Percentiles rank a stretch among this genome's conserved stretches.
These are phyloP conservation scores for Tetrapisispora fleetii DNA, from an alignment of 805 yeast species.

Conservation along the genomic window DNA sequence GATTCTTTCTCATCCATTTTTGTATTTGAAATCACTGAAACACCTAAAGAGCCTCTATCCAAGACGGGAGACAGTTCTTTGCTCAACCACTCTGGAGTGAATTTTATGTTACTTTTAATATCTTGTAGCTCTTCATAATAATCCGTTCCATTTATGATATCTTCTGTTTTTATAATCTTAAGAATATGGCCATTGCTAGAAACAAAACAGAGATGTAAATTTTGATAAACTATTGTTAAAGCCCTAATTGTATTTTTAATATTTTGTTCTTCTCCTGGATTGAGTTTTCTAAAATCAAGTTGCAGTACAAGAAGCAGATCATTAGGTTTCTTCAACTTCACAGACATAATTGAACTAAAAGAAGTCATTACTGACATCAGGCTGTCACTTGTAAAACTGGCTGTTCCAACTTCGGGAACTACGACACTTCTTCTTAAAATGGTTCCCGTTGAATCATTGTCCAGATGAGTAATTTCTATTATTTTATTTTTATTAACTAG, in stretches of 20 bases:
- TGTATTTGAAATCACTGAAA: slow-evolving; percentile 20
- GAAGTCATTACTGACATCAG: slow-evolving; percentile 18
- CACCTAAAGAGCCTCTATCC: slow-evolving; percentile 9
- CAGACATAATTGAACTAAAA: slow-evolving; percentile 22
- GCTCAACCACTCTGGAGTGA: slow-evolving; percentile 14
- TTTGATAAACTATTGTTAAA: slow-evolving; percentile 10
- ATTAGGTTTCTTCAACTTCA: slow-evolving; percentile 21
- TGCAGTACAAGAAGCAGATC: slow-evolving; percentile 23
- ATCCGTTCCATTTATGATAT: not conserved
- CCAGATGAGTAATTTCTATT: slow-evolving; percentile 11
- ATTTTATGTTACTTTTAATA: slow-evolving; percentile 1
- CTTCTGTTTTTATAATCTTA: slow-evolving; percentile 1
- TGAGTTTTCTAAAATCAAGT: slow-evolving; percentile 14
- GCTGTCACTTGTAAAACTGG: slow-evolving; percentile 5
- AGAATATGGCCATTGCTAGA: slow-evolving; percentile 13
- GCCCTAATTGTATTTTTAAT: slow-evolving; percentile 22
- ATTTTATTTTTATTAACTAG: slow-evolving; percentile 12
- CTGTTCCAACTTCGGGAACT: not conserved
- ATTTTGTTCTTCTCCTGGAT: slow-evolving; percentile 3
- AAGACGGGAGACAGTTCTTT: slow-evolving; percentile 6
- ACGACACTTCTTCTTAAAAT: slow-evolving; percentile 18
- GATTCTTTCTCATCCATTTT: slow-evolving; percentile 19
- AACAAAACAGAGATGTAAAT: slow-evolving; percentile 15
- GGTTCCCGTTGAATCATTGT: slow-evolving; percentile 12
- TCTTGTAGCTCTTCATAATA: not conserved